Conservation (phyloP, 768 basidiomycete genomes). For the Paxillus rubicundulus region DNA sequence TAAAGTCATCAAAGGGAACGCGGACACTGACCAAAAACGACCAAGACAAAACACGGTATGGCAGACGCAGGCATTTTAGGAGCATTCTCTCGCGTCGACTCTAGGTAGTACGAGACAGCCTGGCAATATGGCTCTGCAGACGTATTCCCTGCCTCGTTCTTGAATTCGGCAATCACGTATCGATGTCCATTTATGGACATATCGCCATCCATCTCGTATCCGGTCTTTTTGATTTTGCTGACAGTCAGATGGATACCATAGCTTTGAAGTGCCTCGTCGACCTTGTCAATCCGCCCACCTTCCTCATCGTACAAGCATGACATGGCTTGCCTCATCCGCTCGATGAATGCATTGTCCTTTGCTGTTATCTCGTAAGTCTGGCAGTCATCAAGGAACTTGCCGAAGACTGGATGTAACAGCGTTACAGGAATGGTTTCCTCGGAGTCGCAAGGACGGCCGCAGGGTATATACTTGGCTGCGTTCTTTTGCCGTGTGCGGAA, state of each 20-base stretch:
- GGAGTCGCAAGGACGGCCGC: too few relatives aligned
- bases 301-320: too few relatives aligned
- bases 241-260: too few relatives aligned
- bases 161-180: too few relatives aligned
- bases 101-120: slow-evolving; percentile 19
- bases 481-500: too few relatives aligned
- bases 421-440: slow-evolving; percentile 15
- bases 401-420: slow-evolving; percentile 22
- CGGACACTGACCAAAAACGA: too few relatives aligned
- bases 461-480: too few relatives aligned
- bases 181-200: slow-evolving; percentile 6
- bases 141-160: too few relatives aligned
- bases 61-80: slow-evolving; percentile 9
- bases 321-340: slow-evolving; percentile 18
- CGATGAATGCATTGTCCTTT: slow-evolving; percentile 20
- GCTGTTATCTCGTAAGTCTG: slow-evolving; percentile 13
- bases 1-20: too few relatives aligned
- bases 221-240: not conserved
- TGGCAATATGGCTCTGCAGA: too few relatives aligned
- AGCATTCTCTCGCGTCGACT: slow-evolving; percentile 11
- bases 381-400: too few relatives aligned
- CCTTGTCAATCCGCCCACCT: not conserved
- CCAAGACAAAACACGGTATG: slow-evolving; percentile 24
- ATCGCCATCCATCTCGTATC: slow-evolving; percentile 13
- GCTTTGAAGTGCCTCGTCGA: slow-evolving; percentile 7